Base-by-base conservation (phyloP, 352 stramenopile species). In the Globisporangium emineosum region DNA sequence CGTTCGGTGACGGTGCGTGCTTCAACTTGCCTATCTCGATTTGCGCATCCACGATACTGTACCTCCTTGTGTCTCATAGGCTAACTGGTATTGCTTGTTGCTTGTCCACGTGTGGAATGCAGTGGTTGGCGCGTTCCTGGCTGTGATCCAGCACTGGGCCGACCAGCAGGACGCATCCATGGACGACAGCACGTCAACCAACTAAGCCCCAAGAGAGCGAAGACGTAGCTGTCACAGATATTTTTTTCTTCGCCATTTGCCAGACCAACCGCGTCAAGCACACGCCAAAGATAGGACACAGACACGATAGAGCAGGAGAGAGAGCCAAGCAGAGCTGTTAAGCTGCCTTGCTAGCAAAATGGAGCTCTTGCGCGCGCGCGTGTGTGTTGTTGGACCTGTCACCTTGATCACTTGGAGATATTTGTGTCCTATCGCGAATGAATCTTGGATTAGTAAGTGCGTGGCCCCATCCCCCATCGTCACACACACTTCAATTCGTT, bases 111-210 rank as follows among this genome's bases (percentile, higher is more conserved):
- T 23, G 0, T 45, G n/a, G 4, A 3, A 35, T 65, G 15, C 56
- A 93, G 86, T 80, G 40, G 71, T 94, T n/a, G 83, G 86, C 42
- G 86, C 82, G 2, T 85, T 94, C 63, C 65, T 94, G 23, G 83
- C 80, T 8, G 82, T 82, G 30, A 88, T 94, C 42, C 83, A 93
- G 61, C 79, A 82, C 66, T 93, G 84, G 84, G 84, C 77, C 30
- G 75, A 91, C 59, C 76, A 86, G 32, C 80, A 88, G 64, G 69
- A 80, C 65, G 66, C 69, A 9, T 32, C 58, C 51, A 86, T 86
- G 80, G 50, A 21, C 51, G 35, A 54, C 40, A 21, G 17, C 40
- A n/a, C 52, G 29, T 35, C 50, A 33, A 12, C 21, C 42, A 65
- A 65, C 19, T 65, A 58, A 30, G 13, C 35, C 1, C 6, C 23